Base-by-base conservation (phyloP, 129 eudicot species). In the Solidago caesia region DNA sequence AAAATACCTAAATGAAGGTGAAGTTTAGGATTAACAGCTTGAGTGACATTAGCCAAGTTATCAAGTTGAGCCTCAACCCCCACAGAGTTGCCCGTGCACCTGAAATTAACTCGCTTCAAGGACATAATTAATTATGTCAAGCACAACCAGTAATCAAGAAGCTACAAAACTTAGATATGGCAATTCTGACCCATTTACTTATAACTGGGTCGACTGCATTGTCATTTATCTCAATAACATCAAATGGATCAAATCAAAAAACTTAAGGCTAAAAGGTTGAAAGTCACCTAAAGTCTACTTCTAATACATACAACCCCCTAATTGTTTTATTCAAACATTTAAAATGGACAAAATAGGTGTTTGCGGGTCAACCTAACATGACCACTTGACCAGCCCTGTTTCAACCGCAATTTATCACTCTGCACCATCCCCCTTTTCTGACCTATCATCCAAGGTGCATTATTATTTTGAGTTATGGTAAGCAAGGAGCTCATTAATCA, bases 21-120 rank as follows among this genome's bases (percentile, higher is more conserved):
- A 82, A 90, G 96, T 81, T 90, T 90, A 47, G 91, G 96, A 80
- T 87, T 87, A 75, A 87, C 84, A 76, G 87, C 79, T 83, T 85
- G 89, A 80, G 85, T 90, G 72, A 90, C 71, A 51, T 87, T 74
- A 79, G 96, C 91, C 68, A 90, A 75, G 80, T 66, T 80, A 72
- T 67, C 82, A 47, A 87, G 89, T 64, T 87, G 96, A 47, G 87
- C 77, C 85, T 87, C 93, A 16, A 90, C 96, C 42, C 96, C 96
- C 11, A 90, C 87, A 2, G 92, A 77, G 84, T 82, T 85, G 39
- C 85, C 96, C 4, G 87, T 87, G 82, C 86, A 87, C 77, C 89
- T 90, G 84, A 90, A 90, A 85, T 90, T 90, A 64, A 87, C 96
- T 82, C 96, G 81, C 96, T 90, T 81, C 39, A 77, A 90, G 66